These are phyloP conservation scores for Carallia pectinifolia DNA, from an alignment of 345 rosid species.

Conservation along the genomic window DNA sequence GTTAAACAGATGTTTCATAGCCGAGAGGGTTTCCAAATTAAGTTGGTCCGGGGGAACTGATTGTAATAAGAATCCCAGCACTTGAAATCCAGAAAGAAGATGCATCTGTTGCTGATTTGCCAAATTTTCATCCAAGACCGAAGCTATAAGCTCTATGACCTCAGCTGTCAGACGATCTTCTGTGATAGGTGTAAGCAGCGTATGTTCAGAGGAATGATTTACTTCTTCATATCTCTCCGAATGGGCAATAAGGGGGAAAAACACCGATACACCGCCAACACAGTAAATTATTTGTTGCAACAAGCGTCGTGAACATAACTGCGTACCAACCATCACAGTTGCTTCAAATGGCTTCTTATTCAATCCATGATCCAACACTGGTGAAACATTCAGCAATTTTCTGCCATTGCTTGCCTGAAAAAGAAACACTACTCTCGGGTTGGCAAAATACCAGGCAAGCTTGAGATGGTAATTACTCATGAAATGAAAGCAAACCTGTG, in stretches of 20 bases:
- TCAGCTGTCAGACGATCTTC: conserved; percentile 88
- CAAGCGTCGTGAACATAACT: conserved; percentile 88
- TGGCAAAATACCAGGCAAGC: conserved; percentile 8
- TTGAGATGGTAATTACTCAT: neutral
- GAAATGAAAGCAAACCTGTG: conserved; percentile 57
- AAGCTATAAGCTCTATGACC: conserved; percentile 91
- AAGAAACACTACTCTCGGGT: conserved; percentile 22
- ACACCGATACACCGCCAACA: conserved; percentile 94
- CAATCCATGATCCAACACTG: conserved; percentile 50
- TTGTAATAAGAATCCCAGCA: conserved; percentile 86
- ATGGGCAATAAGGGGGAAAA: conserved; percentile 85
- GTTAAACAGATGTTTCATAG: conserved; percentile 80
- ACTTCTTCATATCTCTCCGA: conserved; percentile 78
- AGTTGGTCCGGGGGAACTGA: conserved; percentile 85
- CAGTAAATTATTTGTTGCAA: conserved; percentile 92
- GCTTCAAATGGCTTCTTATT: conserved; percentile 83
- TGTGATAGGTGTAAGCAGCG: conserved; percentile 52
- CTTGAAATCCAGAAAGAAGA: conserved; percentile 82
- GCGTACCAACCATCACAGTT: conserved; percentile 66
- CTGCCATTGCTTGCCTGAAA: conserved; percentile 89
- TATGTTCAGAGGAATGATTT: conserved; percentile 43
- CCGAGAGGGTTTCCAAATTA: conserved; percentile 86
- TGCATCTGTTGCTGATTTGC: conserved; percentile 95
- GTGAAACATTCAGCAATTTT: conserved; percentile 83
- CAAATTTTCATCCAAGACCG: conserved; percentile 86